Base-by-base conservation (phyloP, 805 yeast genomes). In the Wickerhamiella brachini region DNA sequence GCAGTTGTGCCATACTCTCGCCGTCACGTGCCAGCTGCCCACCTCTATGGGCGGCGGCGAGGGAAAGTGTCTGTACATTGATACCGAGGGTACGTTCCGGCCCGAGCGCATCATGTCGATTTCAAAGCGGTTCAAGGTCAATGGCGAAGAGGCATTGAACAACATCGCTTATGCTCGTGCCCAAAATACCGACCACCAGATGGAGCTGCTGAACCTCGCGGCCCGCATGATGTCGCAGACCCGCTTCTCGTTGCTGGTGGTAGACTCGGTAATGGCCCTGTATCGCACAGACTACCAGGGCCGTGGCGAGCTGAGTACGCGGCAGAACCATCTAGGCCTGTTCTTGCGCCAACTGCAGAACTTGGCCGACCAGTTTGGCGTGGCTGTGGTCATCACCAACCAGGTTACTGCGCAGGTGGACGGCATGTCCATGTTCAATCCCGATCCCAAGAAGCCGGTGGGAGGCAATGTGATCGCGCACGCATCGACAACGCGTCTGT, bases 391-490 rank as follows among this genome's bases (percentile, higher is more conserved):
- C 6, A 87, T 93, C 45, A 85, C 94, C 1, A 93, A 93, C 68
- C 98, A 93, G 68, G 98, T 93, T 21, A 96, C 87, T 6, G 97
- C 97, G 3, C 97, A 89, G 67, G 98, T 93, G 18, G 98, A 93
- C 63, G 94, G 94, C 62, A 79, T 79, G 43, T 74, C 78, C 24
- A 70, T 79, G 71, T 89, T 81, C 66, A 88, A 89, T 59, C 95
- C 96, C 1, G 98, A 93, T 66, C 97, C 97, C 15, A 93, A 93
- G 67, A 93, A 93, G 66, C 98, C 98, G 17, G 90, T 93, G 58
- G 98, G 98, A 55, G 98, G 98, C 60, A 90, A 93, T 63, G 93
- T 93, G 59, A 83, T 93, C 65, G 98, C 97, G 0, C 98, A 93
- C 66, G 81, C 95, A 18, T 88, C 97, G 2, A 90, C 97, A 5